Conservation (phyloP, 2,329 filamentous ascomycete genomes). For the Claviceps sp. region DNA sequence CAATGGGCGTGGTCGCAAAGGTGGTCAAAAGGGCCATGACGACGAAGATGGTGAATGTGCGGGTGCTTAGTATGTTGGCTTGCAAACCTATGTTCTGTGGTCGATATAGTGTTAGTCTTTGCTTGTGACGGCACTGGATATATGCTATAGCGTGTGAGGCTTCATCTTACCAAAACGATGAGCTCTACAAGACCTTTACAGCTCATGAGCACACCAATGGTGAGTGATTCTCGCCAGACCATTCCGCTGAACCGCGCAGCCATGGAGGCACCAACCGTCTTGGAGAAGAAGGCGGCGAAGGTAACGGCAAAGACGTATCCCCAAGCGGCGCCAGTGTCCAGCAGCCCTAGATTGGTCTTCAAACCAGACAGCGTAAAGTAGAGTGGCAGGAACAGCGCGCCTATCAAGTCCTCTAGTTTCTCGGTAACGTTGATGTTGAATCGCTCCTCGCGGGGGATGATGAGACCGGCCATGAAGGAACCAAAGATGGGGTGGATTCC, state of each 20-base stretch:
- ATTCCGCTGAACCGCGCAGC: conserved; percentile 65
- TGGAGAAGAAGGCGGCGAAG: conserved; percentile 67
- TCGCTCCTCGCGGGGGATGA: conserved; percentile 79
- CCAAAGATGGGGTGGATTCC: conserved; percentile 93
- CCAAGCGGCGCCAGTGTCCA: conserved; percentile 75
- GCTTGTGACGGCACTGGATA: not conserved
- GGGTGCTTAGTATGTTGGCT: conserved; percentile 63
- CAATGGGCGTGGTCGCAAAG: conserved; percentile 68
- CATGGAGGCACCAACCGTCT: conserved; percentile 69
- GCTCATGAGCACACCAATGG: conserved; percentile 86
- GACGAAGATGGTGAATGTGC: conserved; percentile 88
- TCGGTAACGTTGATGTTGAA: conserved; percentile 86
- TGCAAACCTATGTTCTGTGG: conserved; percentile 60
- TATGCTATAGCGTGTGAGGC: not conserved
- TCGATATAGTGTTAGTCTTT: not conserved
- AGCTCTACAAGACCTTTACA: conserved; percentile 92
- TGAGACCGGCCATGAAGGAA: conserved; percentile 76
- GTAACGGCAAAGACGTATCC: conserved; percentile 79
- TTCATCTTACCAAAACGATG: conserved; percentile 64
- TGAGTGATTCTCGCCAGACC: conserved; percentile 79
- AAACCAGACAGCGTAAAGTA: conserved; percentile 91
- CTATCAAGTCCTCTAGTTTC: conserved; percentile 86
- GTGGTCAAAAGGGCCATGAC: conserved; percentile 87
- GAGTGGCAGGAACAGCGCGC: conserved; percentile 70
- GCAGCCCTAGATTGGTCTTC: conserved; percentile 72